Percentiles rank a stretch among this genome's conserved stretches.
Conservation (phyloP, 805 yeast species). For the Candida coleopterorum region DNA sequence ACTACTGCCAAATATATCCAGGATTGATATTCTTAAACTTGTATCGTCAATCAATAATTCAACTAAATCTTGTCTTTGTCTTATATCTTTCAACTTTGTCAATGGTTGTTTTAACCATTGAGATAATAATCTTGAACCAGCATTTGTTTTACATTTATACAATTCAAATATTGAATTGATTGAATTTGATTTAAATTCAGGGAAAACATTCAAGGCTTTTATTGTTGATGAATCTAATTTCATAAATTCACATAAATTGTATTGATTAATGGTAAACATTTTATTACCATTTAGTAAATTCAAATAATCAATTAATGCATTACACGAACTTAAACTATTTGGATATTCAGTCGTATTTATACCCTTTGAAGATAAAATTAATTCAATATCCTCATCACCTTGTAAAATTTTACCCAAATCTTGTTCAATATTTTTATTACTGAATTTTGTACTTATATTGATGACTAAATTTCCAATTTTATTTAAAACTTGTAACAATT, state of each 20-base stretch:
- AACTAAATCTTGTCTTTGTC: conserved; percentile 71
- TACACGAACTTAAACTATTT: conserved; percentile 56
- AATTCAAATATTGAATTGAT: conserved; percentile 68
- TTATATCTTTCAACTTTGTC: conserved; percentile 55
- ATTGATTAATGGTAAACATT: conserved; percentile 52
- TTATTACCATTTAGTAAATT: conserved; percentile 57
- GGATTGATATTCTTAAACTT: conserved; percentile 58
- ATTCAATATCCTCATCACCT: conserved; percentile 29
- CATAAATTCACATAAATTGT: conserved; percentile 77
- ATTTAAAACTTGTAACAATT: conserved; percentile 66
- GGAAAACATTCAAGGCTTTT: conserved; percentile 81
- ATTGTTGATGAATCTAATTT: conserved; percentile 88
- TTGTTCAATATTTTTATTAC: conserved; percentile 65
- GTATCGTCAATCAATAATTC: conserved; percentile 67
- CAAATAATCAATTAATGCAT: conserved; percentile 67
- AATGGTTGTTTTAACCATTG: conserved; percentile 98
- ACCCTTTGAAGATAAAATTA: conserved; percentile 52
- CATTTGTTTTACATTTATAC: conserved; percentile 81
- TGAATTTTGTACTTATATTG: conserved; percentile 57
- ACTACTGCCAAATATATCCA: conserved; percentile 59
- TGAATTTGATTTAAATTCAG: conserved; percentile 33
- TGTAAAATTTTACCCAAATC: conserved; percentile 68
- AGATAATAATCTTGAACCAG: conserved; percentile 83
- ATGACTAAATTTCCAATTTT: conserved; percentile 69
- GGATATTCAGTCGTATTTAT: conserved; percentile 40